Conservation (phyloP, 495 filamentous ascomycete genomes). For the Elasticomyces elasticus region DNA sequence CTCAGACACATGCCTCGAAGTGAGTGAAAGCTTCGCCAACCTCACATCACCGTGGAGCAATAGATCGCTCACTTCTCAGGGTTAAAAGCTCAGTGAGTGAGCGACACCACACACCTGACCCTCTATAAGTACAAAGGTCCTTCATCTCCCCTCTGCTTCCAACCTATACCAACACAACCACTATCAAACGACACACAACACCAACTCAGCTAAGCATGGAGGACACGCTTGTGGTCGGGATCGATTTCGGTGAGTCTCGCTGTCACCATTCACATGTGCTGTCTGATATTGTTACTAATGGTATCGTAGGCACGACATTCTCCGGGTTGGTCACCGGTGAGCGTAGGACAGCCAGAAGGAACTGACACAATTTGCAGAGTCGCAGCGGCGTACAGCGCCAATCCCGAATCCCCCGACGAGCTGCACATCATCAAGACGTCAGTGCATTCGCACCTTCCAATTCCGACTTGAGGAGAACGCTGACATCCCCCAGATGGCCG, state of each 20-base stretch:
- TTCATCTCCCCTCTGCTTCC: too few species aligned
- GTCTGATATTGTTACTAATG: neutral
- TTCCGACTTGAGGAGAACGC: neutral
- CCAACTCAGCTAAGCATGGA: neutral
- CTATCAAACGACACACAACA: neutral
- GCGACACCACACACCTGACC: too few species aligned
- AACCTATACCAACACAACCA: neutral
- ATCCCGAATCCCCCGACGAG: slow-evolving; percentile 57
- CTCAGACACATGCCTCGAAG: too few species aligned
- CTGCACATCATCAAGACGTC: slow-evolving; percentile 40
- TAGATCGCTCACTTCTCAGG: too few species aligned
- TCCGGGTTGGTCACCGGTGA: neutral
- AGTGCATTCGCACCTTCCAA: too few species aligned
- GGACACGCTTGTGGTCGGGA: slow-evolving; percentile 52
- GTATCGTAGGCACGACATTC: neutral
- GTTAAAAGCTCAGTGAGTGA: too few species aligned
- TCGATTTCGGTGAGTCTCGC: slow-evolving; percentile 63
- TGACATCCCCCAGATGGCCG: slow-evolving; percentile 39
- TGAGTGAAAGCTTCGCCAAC: too few species aligned
- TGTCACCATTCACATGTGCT: slow-evolving; percentile 35
- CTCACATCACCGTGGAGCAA: too few species aligned
- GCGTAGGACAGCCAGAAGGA: neutral
- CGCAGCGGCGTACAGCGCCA: slow-evolving; percentile 54
- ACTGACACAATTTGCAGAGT: slow-evolving; percentile 35
- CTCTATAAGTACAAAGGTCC: too few species aligned